Evolutionary conservation across 352 stramenopile species (phyloP), one percentile per base, ranked within the genome.

Genomic region (Phytophthora nicotianae): DNA sequence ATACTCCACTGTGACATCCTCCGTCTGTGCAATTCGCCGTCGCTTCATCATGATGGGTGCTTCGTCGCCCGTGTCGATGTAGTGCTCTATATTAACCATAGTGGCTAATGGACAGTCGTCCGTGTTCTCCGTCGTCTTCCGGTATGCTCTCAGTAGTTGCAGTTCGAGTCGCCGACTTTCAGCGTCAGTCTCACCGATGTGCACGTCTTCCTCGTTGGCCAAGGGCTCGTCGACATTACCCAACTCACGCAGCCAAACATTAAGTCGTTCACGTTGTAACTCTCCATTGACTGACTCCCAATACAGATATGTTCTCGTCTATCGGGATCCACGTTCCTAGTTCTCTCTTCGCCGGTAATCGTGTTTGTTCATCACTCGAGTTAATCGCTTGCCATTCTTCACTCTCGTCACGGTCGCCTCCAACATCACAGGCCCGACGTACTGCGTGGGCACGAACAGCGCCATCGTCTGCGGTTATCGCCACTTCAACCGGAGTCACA

Each of bases 21-120:
- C 48, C 9, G n/a, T 45, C 2, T 43, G 48, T 9, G 32, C 32
- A 21, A 33, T 33, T 11, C 20, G 3, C 1, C 32, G 27, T 5
- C 29, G 11, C 11, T 54, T 54, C 17, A 54, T 4, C 48, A 54
- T 33, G 27, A 54, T 35, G 7, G 48, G 32, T 21, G 32, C 32
- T 35, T 19, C 48, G 3, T 54, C 32, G 19, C 32, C 32, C 6
- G 48, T 54, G 14, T 54, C 19, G 11, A 54, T 54, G 19, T 33
- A 29, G 19, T 54, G 48, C 20, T 32, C 16, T 5, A 45, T 29
- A 2, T 24, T 37, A 2, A 21, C 16, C 10, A n/a, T 21, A 2
- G n/a, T 43, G 4, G 43, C 24, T 2, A 26, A 26, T 17, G 45
- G 45, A 4, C 45, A 51, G 11, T 51, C 26, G 7, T 24, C 24